Conservation (phyloP, 2,329 filamentous ascomycete genomes). For the Exserohilum rostratum region DNA sequence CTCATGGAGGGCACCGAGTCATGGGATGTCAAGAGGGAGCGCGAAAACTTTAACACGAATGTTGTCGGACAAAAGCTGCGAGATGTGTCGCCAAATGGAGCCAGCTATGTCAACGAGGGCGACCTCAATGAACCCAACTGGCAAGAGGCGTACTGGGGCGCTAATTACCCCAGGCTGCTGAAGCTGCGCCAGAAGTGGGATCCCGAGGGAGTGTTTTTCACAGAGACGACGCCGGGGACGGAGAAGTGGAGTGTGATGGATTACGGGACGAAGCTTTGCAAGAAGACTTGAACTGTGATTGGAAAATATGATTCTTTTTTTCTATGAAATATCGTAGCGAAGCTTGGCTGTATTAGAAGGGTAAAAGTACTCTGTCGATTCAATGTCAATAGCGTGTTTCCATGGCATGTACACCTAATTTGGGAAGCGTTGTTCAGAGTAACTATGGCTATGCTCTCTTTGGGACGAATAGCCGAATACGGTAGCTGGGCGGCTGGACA, state of each 20-base stretch:
- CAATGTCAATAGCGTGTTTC: too few species aligned
- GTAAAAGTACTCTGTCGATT: too few species aligned
- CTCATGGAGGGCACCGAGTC: slow-evolving; percentile 36
- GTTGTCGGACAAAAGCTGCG: slow-evolving; percentile 38
- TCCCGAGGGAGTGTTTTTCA: slow-evolving; percentile 44
- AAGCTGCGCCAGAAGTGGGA: slow-evolving; percentile 42
- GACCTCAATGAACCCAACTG: slow-evolving; percentile 47
- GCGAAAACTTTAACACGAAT: slow-evolving; percentile 37
- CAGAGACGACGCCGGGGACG: slow-evolving; percentile 43
- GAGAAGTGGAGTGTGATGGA: slow-evolving; percentile 45
- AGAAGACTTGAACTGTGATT: slow-evolving; percentile 17
- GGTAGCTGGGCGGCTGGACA: too few species aligned
- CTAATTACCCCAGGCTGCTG: slow-evolving; percentile 42
- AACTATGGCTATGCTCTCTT: too few species aligned
- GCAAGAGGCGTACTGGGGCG: slow-evolving; percentile 46
- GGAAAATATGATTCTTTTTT: not conserved
- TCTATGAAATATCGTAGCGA: not conserved
- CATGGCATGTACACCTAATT: too few species aligned
- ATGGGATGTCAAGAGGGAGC: slow-evolving; percentile 40
- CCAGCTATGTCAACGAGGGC: slow-evolving; percentile 47
- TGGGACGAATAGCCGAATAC: too few species aligned
- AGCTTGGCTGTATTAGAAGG: not conserved
- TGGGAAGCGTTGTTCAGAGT: too few species aligned
- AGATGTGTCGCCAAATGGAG: slow-evolving; percentile 38
- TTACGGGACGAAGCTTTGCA: slow-evolving; percentile 45